Base-by-base conservation (phyloP, 2,329 filamentous ascomycete genomes). In the Stachybotrys elegans region DNA sequence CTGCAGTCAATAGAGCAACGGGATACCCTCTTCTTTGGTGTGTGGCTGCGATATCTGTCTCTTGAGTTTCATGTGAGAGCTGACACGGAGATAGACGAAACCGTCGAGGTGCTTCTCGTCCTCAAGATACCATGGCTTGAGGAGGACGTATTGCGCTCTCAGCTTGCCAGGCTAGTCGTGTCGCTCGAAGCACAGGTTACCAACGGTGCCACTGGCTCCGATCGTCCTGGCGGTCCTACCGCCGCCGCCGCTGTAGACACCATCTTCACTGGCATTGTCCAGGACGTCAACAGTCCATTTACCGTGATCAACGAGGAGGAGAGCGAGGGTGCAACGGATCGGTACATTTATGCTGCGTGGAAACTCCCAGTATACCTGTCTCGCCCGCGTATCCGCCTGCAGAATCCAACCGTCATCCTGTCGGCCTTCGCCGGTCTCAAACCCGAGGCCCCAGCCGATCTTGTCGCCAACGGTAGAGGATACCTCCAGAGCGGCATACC, bases 21-120 rank as follows among this genome's bases (percentile, higher is more conserved):
- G 51, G 74, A 84, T 31, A 73, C 75, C 43, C 69, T 91, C 31
- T 85, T 87, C 59, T 88, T 90, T 58, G 86, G 86, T 89, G 71
- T 53, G 77, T n/a, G n/a, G n/a, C n/a, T n/a, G n/a, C n/a, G n/a
- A n/a, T n/a, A n/a, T n/a, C n/a, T n/a, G n/a, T n/a, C n/a, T n/a
- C n/a, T n/a, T n/a, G n/a, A n/a, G n/a, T n/a, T n/a, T 46, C 31
- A 31, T 29, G 25, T 29, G 6, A n/a, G 38, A 29, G 5, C 56
- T 57, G 19, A 57, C 47, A 32, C 32, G 35, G 14, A 25, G 5
- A 75, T 57, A 90, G 86, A 91, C 76, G 86, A 91, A 70, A 80
- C 79, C 21, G 74, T 86, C 45, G 70, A 83, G 50, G 73, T 89
- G 16, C 81, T 86, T 56, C 68, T 90, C 49, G 71, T 88, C 11